phyloP scores from a whole-genome alignment of 164 flowering plant genomes.

The Taxillus chinensis region DNA sequence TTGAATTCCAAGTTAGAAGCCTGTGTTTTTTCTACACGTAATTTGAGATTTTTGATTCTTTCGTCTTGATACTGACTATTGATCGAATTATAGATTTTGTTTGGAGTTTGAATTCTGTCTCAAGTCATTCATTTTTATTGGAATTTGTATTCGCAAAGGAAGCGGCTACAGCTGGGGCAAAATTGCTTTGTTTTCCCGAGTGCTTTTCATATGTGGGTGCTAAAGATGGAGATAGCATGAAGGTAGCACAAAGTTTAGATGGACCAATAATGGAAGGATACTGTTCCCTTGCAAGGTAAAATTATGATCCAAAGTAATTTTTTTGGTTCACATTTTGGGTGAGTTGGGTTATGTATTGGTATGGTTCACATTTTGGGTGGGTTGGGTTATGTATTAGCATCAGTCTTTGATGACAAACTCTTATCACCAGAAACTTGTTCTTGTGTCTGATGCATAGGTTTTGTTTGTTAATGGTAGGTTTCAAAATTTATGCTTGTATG shows the following conservation, averaged over 20 bases:
- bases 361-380: too few relatives aligned
- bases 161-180: slow-evolving; percentile 84
- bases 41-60: too few relatives aligned
- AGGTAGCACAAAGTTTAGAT: slow-evolving; percentile 66
- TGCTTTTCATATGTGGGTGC: slow-evolving; percentile 65
- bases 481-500: background rate
- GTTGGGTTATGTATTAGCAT: too few relatives aligned
- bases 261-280: slow-evolving; percentile 82
- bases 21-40: too few relatives aligned
- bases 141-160: slow-evolving; percentile 35
- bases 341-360: too few relatives aligned
- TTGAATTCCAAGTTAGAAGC: too few relatives aligned
- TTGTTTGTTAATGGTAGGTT: background rate
- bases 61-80: too few relatives aligned
- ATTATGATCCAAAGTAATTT: background rate
- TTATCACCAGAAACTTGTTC: too few relatives aligned
- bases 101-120: too few relatives aligned
- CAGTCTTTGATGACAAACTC: too few relatives aligned
- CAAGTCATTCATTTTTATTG: background rate
- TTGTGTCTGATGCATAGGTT: background rate
- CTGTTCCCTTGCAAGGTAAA: slow-evolving; percentile 78
- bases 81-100: too few relatives aligned
- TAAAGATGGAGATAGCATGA: slow-evolving; percentile 56
- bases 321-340: too few relatives aligned
- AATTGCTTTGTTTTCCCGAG: slow-evolving; percentile 81